Percentiles rank a stretch among this genome's conserved stretches.
Conservation (phyloP, 805 yeast species). For the Candida fluviatilis region DNA sequence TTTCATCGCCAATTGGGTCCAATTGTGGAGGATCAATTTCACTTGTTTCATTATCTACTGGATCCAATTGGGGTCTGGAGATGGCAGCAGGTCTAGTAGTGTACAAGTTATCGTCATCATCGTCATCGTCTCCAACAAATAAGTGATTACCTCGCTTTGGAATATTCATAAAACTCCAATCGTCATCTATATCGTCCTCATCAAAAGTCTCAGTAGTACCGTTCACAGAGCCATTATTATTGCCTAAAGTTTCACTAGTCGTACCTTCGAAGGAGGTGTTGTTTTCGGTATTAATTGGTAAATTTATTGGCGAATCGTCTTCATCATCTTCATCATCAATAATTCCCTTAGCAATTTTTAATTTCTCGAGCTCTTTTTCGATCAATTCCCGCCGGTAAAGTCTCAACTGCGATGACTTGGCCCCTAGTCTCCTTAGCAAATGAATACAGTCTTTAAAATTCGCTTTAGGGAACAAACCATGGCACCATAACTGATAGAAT, state of each 20-base stretch:
- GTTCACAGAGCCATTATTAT: not conserved
- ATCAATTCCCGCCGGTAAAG: constrained; percentile 26
- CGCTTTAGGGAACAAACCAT: constrained; percentile 70
- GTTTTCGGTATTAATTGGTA: not conserved
- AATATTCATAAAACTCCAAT: constrained; percentile 26
- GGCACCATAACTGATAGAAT: constrained; percentile 45
- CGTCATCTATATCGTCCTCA: constrained; percentile 20
- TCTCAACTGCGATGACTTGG: constrained; percentile 32
- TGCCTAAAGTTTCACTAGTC: no score
- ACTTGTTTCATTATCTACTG: not conserved
- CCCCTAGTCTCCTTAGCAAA: constrained; percentile 48
- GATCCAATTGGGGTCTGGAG: constrained; percentile 2
- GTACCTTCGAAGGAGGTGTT: no score
- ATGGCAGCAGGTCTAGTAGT: constrained; percentile 3
- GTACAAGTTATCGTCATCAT: constrained; percentile 10
- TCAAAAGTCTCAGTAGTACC: constrained; percentile 1
- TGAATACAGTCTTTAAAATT: constrained; percentile 66
- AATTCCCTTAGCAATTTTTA: constrained; percentile 26
- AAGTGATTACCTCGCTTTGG: constrained; percentile 15
- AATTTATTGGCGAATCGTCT: not conserved
- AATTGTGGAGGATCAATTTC: constrained; percentile 4
- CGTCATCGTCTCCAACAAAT: constrained; percentile 28
- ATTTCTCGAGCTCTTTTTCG: constrained; percentile 23
- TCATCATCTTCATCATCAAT: constrained; percentile 23
- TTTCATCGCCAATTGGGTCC: not conserved